These are phyloP conservation scores for Articulospora tetracladia DNA, from an alignment of 495 filamentous ascomycete genomes.

Conservation along the genomic window DNA sequence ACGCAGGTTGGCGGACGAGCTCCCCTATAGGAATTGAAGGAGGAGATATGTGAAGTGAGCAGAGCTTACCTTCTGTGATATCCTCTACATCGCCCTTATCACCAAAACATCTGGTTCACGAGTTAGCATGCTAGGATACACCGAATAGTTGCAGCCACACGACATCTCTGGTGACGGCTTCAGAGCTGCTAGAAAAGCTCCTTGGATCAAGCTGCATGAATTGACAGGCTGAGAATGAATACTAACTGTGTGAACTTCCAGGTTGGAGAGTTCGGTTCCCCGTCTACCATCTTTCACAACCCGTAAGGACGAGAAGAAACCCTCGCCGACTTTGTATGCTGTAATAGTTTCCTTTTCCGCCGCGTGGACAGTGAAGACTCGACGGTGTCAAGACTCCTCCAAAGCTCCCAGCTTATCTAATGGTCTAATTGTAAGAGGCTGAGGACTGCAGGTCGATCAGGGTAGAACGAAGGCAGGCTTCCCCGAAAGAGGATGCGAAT, in stretches of 20 bases:
- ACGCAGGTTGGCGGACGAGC: not conserved
- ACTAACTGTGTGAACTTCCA: constrained; percentile 99
- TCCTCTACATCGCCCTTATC: constrained; percentile 99
- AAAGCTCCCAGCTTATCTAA: not conserved
- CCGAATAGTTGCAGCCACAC: not conserved
- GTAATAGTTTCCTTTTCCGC: not conserved
- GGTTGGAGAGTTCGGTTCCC: constrained; percentile 86
- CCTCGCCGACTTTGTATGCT: constrained; percentile 17
- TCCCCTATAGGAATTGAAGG: not conserved
- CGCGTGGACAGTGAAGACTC: constrained; percentile 8
- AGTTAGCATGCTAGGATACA: constrained; percentile 9
- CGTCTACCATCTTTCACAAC: constrained; percentile 84
- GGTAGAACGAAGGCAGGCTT: constrained; percentile 20
- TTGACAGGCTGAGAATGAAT: constrained; percentile 1
- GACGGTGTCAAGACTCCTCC: constrained; percentile 13
- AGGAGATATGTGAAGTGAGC: not conserved
- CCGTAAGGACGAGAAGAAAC: constrained; percentile 24
- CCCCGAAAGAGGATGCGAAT: constrained; percentile 4
- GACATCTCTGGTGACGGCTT: not conserved
- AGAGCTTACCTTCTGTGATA: constrained; percentile 91
- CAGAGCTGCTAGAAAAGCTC: constrained; percentile 7
- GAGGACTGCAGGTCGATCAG: constrained; percentile 9
- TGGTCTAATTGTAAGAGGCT: constrained; percentile 17
- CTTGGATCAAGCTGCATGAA: not conserved
- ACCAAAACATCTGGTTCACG: constrained; percentile 79